Base-by-base conservation (phyloP, 345 rosid species). In the Stellera chamaejasme region DNA sequence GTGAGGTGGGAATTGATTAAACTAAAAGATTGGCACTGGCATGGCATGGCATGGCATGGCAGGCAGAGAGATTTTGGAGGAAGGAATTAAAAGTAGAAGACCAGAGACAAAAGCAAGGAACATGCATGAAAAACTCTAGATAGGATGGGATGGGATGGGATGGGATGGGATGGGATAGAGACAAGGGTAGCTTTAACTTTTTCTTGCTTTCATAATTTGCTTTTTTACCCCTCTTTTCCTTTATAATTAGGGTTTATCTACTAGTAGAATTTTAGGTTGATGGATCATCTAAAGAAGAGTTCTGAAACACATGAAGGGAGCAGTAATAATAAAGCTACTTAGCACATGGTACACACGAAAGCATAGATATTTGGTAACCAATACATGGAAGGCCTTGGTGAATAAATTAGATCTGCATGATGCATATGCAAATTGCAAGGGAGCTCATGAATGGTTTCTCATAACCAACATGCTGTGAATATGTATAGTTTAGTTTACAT, bases 51-150 rank as follows among this genome's bases (percentile, higher is more conserved):
- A 61, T 11, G 63, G 57, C 59, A 36, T 41, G 58, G 44, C 16
- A 61, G 66, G 66, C 44, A 12, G 50, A 19, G 65, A 39, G 52
- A 43, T 47, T 25, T 43, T 54, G 28, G 50, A 23, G 13, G 48
- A 61, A 60, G 64, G 51, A 54, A 45, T 32, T 54, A 69, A 70
- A 77, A 74, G 75, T 50, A 69, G 60, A 67, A 69, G 77, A 68
- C 51, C 69, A 66, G 51, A 61, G 69, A 54, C 72, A 75, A 75
- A 19, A 75, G 85, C 81, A 79, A 81, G 68, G 80, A 68, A 72
- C 73, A 66, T 25, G 69, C 52, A 68, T 32, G 39, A 32, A 3
- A 32, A 32, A 32, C 39, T 32, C 5, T 4, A 32, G 39, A 32
- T 32, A 5, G 39, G 39, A 2, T 32, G 39, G 58, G 70, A 67